A percentile compares a stretch with the other conserved stretches of the same genome.
Conservation (phyloP, 2,329 filamentous ascomycete species). For the Trichoderma aggressivum region DNA sequence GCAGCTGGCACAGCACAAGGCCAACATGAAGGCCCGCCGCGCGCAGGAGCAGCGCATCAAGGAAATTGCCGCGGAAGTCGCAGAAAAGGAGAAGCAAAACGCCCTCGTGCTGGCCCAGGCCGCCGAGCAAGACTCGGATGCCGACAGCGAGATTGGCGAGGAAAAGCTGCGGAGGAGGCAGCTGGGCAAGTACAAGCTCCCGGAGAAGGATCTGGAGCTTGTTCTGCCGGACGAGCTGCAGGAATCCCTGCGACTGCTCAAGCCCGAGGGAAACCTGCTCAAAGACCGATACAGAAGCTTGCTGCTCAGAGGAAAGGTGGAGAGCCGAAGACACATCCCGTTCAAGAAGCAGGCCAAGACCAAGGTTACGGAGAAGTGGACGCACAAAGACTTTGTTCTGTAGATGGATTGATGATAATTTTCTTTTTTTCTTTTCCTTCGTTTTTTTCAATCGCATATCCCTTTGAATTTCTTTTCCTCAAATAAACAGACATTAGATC, state of each 20-base stretch:
- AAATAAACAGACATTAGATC: neutral
- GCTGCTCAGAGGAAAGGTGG: conserved; percentile 83
- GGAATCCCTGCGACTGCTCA: conserved; percentile 75
- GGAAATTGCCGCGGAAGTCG: conserved; percentile 62
- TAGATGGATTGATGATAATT: conserved; percentile 3
- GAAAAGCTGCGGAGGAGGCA: conserved; percentile 65
- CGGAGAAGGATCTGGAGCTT: conserved; percentile 76
- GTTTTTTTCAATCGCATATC: neutral
- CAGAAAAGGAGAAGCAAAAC: conserved; percentile 52
- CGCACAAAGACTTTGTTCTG: conserved; percentile 81
- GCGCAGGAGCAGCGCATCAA: conserved; percentile 70
- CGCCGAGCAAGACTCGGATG: conserved; percentile 38
- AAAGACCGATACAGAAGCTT: conserved; percentile 89
- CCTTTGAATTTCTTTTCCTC: neutral
- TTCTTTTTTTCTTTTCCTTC: neutral
- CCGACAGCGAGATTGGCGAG: conserved; percentile 57
- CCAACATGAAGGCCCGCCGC: conserved; percentile 68
- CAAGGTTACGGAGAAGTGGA: conserved; percentile 92
- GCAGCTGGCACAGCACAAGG: conserved; percentile 69
- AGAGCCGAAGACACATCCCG: conserved; percentile 72
- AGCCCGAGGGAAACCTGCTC: conserved; percentile 92
- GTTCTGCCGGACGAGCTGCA: conserved; percentile 80
- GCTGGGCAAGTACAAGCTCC: conserved; percentile 70
- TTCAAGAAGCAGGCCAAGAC: conserved; percentile 80
- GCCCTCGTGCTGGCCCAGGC: conserved; percentile 41